These are phyloP conservation scores for Microbotryum silenes-acaulis DNA, from an alignment of 1,284 basidiomycete genomes.

Conservation along the genomic window DNA sequence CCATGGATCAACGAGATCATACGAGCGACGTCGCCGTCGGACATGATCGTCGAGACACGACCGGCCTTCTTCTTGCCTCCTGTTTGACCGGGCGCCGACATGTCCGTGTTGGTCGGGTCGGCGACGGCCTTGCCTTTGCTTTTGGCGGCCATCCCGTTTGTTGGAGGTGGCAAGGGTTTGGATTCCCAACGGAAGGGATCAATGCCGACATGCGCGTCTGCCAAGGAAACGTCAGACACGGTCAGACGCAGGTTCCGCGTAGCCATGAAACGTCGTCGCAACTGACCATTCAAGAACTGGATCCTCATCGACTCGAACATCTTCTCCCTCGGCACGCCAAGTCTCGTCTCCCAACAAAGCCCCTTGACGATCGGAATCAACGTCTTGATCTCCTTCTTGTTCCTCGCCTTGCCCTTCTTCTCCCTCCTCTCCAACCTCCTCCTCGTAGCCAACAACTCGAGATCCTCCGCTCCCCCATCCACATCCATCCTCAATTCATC, in stretches of 20 bases:
- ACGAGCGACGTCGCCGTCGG: neutral
- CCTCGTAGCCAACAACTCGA: slow-evolving; percentile 44
- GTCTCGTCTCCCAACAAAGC: slow-evolving; percentile 59
- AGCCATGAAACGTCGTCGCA: neutral
- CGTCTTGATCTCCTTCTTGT: slow-evolving; percentile 57
- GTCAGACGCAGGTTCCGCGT: slow-evolving; percentile 2
- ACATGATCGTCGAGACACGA: neutral
- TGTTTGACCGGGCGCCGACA: neutral
- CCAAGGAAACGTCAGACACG: slow-evolving; percentile 6
- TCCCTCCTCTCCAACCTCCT: slow-evolving; percentile 42
- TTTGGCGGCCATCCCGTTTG: neutral
- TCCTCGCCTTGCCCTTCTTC: slow-evolving; percentile 45
- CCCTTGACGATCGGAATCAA: slow-evolving; percentile 69
- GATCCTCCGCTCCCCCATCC: slow-evolving; percentile 56
- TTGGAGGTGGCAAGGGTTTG: slow-evolving; percentile 36
- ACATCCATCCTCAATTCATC: slow-evolving; percentile 65
- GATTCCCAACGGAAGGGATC: slow-evolving; percentile 70
- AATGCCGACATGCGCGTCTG: slow-evolving; percentile 64
- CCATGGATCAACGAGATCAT: neutral
- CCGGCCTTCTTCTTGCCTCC: slow-evolving; percentile 13
- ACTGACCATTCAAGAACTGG: slow-evolving; percentile 66
- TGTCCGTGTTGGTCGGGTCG: neutral
- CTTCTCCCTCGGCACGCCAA: slow-evolving; percentile 56
- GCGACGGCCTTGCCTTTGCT: neutral
- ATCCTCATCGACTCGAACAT: slow-evolving; percentile 62